Conservation (phyloP, 768 basidiomycete species). For the Boletus huronensis region DNA sequence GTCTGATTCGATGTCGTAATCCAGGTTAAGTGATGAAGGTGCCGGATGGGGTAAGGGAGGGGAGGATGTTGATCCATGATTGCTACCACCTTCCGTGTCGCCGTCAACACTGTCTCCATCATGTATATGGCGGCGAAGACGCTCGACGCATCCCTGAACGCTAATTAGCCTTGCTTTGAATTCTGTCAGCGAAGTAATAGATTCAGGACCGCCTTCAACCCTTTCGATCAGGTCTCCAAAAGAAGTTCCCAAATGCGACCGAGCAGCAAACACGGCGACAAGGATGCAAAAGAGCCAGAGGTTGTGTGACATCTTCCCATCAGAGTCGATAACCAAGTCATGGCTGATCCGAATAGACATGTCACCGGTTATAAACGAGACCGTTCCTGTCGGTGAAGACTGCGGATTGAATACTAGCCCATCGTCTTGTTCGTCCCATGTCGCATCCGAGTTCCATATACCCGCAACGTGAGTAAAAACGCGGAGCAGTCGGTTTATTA, state of each 20-base stretch:
- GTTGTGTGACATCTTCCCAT: constrained; percentile 48
- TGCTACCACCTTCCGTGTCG: constrained; percentile 18
- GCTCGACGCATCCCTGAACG: constrained; percentile 22
- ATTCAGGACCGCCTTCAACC: constrained; percentile 13
- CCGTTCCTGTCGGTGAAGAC: constrained; percentile 15
- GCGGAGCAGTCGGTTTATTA: constrained; percentile 10
- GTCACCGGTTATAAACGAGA: constrained; percentile 11
- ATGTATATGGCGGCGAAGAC: constrained; percentile 12
- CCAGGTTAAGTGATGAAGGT: constrained; percentile 3
- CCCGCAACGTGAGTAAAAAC: constrained; percentile 20
- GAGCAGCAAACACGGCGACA: constrained; percentile 18
- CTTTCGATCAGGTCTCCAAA: constrained; percentile 14
- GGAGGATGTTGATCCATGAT: constrained; percentile 21
- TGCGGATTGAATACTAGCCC: constrained; percentile 27
- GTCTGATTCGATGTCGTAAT: constrained; percentile 21
- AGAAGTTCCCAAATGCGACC: constrained; percentile 9
- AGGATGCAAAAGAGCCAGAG: constrained; percentile 48
- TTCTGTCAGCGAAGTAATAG: constrained; percentile 13
- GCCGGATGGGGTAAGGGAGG: constrained; percentile 24
- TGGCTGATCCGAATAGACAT: constrained; percentile 9
- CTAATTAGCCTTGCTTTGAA: constrained; percentile 25
- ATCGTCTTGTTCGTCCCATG: constrained; percentile 27
- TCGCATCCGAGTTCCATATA: constrained; percentile 20
- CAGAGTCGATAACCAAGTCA: constrained; percentile 43
- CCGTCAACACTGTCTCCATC: constrained; percentile 15